A percentile compares a stretch with the other conserved stretches of the same genome.
Evolutionary conservation across 306 rosid species (phyloP).

Genomic region (Luffa acutangula): DNA sequence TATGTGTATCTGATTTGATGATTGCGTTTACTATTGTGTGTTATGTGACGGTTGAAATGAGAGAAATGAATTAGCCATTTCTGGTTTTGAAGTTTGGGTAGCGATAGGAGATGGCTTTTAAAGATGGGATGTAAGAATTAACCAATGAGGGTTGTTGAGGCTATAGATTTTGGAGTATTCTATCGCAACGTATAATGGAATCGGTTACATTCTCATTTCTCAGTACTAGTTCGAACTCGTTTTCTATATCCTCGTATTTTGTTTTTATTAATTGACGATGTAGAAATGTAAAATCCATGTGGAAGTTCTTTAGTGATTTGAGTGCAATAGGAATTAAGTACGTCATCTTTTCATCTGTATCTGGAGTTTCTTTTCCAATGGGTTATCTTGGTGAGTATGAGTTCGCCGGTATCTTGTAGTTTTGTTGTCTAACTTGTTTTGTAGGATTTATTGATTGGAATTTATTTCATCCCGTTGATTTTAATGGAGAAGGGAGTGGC

Average conservation of each 20-base stretch:
- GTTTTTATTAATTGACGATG: neutral
- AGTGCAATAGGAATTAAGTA: neutral
- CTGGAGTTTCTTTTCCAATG: neutral
- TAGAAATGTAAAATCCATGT: neutral
- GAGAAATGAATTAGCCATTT: neutral
- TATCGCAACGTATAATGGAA: neutral
- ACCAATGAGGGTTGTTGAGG: neutral
- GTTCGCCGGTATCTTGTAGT: neutral
- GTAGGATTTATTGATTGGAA: neutral
- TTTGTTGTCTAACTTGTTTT: neutral
- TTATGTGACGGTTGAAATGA: neutral
- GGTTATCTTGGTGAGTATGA: neutral
- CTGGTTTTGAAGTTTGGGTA: neutral
- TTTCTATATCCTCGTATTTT: neutral
- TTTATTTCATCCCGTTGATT: neutral
- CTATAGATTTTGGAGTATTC: neutral
- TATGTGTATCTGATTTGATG: neutral
- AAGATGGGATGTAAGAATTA: neutral
- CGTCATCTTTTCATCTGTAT: neutral
- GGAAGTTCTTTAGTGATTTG: neutral
- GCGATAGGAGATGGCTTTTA: neutral
- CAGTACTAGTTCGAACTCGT: neutral
- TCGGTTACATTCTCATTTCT: neutral
- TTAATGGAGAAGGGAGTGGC: neutral
- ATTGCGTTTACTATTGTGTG: neutral